Evolutionary conservation across 129 eudicot species (phyloP), one percentile per base, ranked within the genome.

Genomic region (Chrysanthemum makinoi): DNA sequence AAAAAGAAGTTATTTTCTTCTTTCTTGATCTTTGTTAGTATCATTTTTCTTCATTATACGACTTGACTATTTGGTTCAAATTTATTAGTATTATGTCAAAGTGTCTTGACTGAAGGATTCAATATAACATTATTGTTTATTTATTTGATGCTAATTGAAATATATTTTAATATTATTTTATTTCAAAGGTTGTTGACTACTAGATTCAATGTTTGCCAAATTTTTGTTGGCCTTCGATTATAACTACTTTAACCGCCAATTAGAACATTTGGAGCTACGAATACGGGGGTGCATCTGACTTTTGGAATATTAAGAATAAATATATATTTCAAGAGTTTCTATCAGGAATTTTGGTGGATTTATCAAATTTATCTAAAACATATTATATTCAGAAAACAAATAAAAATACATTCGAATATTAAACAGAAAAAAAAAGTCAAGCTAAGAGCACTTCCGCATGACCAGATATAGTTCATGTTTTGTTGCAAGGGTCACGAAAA

Each of bases 221-320:
- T 55, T 56, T 46, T 46, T 56, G n/a, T 17, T 47, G 60, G 66
- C 58, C 35, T 24, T 48, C 24, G 8, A 57, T 16, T 55, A 35
- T 48, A 67, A 75, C 68, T 48, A 68, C 47, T 39, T 75, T 67
- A 66, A 72, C 69, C 20, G 8, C 69, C 69, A 48, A 28, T 15
- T 72, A n/a, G 55, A 72, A 59, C 13, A 39, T 72, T 72, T 61
- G 20, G 50, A 72, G 69, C 77, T 72, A 48, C 69, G 61, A 62
- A 62, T 72, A 61, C 61, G 69, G 77, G 19, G 39, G 62, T 61
- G 14, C 69, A 61, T 72, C 62, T 72, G 77, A 72, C 77, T 72
- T 72, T 61, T 17, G 19, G 16, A 72, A 72, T 6, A 48, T 47
- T 48, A 72, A 46, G 67, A 26, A 46, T 47, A 22, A 17, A 5